phyloP scores from a whole-genome alignment of 805 yeast species.

The Yarrowia sp. region DNA sequence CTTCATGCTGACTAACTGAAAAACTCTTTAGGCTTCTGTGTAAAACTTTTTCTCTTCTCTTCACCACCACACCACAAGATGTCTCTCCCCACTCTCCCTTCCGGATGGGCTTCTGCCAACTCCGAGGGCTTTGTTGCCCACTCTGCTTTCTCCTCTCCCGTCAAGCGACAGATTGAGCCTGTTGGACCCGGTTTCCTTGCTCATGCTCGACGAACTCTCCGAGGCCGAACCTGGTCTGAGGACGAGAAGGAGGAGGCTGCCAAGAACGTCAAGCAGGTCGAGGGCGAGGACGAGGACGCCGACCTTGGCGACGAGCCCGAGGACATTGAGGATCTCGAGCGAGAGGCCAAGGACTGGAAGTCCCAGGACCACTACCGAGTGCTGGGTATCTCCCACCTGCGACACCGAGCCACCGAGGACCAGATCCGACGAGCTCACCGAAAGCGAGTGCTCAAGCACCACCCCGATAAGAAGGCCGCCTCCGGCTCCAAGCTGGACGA shows the following conservation, averaged over 20 bases:
- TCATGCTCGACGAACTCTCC: conserved; percentile 90
- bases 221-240: conserved; percentile 99
- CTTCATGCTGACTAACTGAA: background rate
- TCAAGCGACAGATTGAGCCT: conserved; percentile 78
- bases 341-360: conserved; percentile 99
- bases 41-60: background rate
- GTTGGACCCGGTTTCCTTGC: conserved; percentile 95
- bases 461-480: conserved; percentile 97
- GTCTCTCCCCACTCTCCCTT: conserved; percentile 34
- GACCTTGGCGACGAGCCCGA: conserved; percentile 64
- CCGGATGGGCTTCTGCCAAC: conserved; percentile 33
- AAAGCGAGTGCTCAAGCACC: conserved; percentile 92
- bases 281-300: conserved; percentile 50
- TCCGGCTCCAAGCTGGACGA: conserved; percentile 76
- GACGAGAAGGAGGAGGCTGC: conserved; percentile 92
- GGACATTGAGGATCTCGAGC: conserved; percentile 73
- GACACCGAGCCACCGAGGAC: conserved; percentile 87
- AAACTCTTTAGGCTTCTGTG: background rate
- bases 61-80: conserved; percentile 1
- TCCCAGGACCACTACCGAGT: conserved; percentile 94
- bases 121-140: conserved; percentile 35
- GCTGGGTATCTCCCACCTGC: conserved; percentile 84
- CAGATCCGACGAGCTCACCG: conserved; percentile 97
- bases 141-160: conserved; percentile 36
- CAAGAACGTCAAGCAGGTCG: conserved; percentile 70